Evolutionary conservation across 2,329 filamentous ascomycete species (phyloP).

Genomic region (Escovopsis sp.): DNA sequence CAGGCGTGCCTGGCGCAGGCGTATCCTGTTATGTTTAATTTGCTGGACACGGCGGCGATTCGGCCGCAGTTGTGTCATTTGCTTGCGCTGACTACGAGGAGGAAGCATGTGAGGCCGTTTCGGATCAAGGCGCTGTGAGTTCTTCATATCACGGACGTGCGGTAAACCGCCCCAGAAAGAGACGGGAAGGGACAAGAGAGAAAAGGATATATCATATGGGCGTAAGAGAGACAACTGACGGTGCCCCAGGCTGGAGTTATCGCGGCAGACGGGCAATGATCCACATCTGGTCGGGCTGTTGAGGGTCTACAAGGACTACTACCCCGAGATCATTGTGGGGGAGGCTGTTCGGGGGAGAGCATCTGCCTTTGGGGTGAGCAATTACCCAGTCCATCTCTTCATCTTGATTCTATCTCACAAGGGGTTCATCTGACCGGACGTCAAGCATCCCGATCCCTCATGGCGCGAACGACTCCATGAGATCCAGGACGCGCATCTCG

Average conservation of each 20-base stretch:
- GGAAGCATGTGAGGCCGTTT: constrained; percentile 71
- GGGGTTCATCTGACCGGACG: constrained; percentile 1
- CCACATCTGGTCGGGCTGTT: constrained; percentile 58
- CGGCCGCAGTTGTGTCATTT: constrained; percentile 57
- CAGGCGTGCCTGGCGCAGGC: constrained; percentile 47
- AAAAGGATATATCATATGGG: too few relatives aligned
- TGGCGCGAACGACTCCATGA: constrained; percentile 55
- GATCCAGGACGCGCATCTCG: constrained; percentile 44
- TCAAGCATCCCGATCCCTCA: constrained; percentile 55
- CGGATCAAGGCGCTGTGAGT: constrained; percentile 58
- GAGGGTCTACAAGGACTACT: constrained; percentile 79
- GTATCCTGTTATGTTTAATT: constrained; percentile 65
- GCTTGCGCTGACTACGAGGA: constrained; percentile 61
- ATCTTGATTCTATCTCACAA: too few relatives aligned
- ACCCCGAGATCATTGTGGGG: constrained; percentile 73
- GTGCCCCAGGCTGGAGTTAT: constrained; percentile 34
- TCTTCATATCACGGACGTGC: too few relatives aligned
- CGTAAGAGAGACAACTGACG: constrained; percentile 1
- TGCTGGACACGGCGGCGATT: constrained; percentile 66
- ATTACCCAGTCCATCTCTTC: too few relatives aligned
- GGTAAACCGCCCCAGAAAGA: too few relatives aligned
- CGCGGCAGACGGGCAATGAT: constrained; percentile 52
- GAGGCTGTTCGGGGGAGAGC: constrained; percentile 46
- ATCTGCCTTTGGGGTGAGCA: constrained; percentile 41
- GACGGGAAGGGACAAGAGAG: too few relatives aligned